Conservation (phyloP, 2,329 filamentous ascomycete genomes). For the Graphiopsis chlorocephala region DNA sequence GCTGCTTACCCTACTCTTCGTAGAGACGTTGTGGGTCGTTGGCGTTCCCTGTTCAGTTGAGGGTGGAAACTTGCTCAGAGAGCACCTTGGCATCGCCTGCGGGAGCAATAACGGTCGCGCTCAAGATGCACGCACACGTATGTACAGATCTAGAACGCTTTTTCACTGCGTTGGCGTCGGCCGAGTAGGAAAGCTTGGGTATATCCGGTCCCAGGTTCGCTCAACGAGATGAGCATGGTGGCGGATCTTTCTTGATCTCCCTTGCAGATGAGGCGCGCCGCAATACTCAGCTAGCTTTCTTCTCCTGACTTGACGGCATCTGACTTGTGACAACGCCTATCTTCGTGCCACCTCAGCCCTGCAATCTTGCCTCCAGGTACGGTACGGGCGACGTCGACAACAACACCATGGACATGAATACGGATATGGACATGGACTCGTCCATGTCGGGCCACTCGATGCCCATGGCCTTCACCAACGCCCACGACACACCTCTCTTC, state of each 20-base stretch:
- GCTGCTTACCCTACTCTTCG: background rate
- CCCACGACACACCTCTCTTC: constrained; percentile 62
- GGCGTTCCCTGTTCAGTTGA: background rate
- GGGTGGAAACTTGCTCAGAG: background rate
- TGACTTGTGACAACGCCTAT: background rate
- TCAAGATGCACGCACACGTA: background rate
- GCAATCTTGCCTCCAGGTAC: background rate
- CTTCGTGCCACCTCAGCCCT: background rate
- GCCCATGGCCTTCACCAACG: constrained; percentile 64
- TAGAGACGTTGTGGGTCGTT: background rate
- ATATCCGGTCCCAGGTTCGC: background rate
- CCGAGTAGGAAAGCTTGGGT: background rate
- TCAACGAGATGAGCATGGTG: background rate
- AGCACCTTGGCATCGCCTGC: background rate
- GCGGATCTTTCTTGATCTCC: background rate
- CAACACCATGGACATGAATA: background rate
- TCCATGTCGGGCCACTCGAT: constrained; percentile 37
- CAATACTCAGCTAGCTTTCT: background rate
- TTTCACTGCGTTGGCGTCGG: background rate
- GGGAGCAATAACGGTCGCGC: background rate
- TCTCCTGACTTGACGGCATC: background rate
- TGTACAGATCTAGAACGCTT: background rate
- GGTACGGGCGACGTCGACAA: background rate
- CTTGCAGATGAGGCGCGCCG: background rate
- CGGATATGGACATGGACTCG: constrained; percentile 11